Evolutionary conservation across 140 eudicot species (phyloP).

Genomic region (Stevia rebaudiana): DNA sequence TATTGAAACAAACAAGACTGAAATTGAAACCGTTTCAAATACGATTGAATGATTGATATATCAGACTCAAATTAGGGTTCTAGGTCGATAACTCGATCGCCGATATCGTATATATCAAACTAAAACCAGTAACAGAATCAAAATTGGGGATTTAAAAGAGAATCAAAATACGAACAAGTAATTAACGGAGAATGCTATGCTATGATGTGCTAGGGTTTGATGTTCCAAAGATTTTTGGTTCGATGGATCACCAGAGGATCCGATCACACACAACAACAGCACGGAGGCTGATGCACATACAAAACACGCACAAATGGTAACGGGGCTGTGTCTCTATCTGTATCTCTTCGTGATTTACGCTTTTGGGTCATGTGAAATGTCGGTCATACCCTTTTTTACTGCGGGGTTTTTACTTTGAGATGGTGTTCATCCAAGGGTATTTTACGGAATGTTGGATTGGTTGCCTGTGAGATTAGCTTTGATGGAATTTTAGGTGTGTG

Average conservation of each 20-base stretch:
- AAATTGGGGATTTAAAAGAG: constrained; percentile 9
- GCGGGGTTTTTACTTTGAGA: not conserved
- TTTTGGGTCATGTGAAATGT: not conserved
- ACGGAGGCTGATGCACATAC: constrained; percentile 38
- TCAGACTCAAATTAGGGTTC: constrained; percentile 30
- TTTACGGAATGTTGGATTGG: not conserved
- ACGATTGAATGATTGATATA: not conserved
- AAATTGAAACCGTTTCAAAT: constrained; percentile 13
- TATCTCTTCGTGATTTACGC: constrained; percentile 11
- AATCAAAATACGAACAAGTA: constrained; percentile 11
- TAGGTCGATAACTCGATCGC: constrained; percentile 26
- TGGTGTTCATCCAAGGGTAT: not conserved
- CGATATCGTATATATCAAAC: not conserved
- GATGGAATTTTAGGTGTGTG: constrained; percentile 9
- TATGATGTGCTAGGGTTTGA: constrained; percentile 27
- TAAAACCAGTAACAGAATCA: constrained; percentile 22
- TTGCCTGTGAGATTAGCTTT: constrained; percentile 17
- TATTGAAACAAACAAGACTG: not conserved
- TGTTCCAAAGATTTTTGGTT: constrained; percentile 32
- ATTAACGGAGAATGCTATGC: constrained; percentile 32
- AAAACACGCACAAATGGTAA: constrained; percentile 28
- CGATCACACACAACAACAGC: constrained; percentile 38
- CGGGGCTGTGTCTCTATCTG: constrained; percentile 31
- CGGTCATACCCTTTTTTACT: not conserved
- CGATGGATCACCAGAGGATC: constrained; percentile 33